Percentiles rank a stretch among this genome's conserved stretches.
phyloP scores from a whole-genome alignment of 225 moss, liverwort and hornwort species.

The Ulota crispa region DNA sequence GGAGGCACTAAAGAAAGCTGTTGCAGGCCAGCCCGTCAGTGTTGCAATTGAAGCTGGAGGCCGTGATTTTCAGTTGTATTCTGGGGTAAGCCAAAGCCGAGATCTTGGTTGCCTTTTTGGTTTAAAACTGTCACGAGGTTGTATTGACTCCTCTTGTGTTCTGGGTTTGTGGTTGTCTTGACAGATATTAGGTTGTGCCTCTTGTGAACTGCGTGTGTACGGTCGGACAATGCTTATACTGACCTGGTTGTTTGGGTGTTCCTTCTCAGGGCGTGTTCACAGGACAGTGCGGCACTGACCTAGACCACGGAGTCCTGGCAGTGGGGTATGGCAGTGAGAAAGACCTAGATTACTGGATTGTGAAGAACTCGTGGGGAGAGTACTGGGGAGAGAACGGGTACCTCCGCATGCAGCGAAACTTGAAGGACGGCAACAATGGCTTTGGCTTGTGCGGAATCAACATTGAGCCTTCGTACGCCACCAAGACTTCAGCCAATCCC shows the following conservation, averaged over 20 bases:
- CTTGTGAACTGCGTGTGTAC: background rate
- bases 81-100: constrained; percentile 20
- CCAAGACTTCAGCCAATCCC: constrained; percentile 70
- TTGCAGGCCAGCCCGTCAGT: constrained; percentile 45
- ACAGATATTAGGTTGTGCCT: background rate
- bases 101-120: background rate
- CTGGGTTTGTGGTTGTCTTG: background rate
- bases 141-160: background rate
- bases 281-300: constrained; percentile 67
- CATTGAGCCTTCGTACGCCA: constrained; percentile 83
- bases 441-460: constrained; percentile 82
- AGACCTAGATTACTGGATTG: constrained; percentile 74
- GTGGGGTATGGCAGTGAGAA: constrained; percentile 77
- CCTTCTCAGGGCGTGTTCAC: constrained; percentile 70
- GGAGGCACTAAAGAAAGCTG: constrained; percentile 29
- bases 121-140: background rate
- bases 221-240: background rate
- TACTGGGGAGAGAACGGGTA: constrained; percentile 84
- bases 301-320: constrained; percentile 82
- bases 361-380: constrained; percentile 88
- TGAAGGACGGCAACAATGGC: constrained; percentile 25
- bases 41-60: constrained; percentile 87
- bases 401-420: constrained; percentile 65
- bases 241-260: background rate
- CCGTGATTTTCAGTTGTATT: constrained; percentile 47